Percentiles rank a stretch among this genome's conserved stretches.
phyloP scores from a whole-genome alignment of 371 early-diverging fungal species.

The Sporodiniella umbellata region DNA sequence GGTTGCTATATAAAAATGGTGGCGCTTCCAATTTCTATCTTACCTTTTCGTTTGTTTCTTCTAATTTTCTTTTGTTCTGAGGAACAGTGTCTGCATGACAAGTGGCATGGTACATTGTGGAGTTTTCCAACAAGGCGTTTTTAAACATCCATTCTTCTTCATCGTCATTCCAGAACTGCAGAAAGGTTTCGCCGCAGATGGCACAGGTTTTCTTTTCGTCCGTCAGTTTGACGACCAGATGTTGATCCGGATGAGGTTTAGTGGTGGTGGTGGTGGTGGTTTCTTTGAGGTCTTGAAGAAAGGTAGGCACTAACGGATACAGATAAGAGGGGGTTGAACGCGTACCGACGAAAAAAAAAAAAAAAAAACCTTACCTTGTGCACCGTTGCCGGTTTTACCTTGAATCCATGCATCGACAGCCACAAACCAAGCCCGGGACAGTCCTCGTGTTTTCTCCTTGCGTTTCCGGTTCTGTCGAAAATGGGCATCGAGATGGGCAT shows the following conservation, averaged over 20 bases:
- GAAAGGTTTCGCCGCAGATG: conserved; percentile 86
- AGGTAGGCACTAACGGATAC: conserved; percentile 39
- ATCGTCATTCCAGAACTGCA: conserved; percentile 83
- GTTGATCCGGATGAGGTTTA: conserved; percentile 22
- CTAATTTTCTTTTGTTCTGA: conserved; percentile 10
- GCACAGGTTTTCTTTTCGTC: conserved; percentile 63
- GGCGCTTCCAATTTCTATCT: too few relatives aligned
- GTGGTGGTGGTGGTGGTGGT: too few relatives aligned
- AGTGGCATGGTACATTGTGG: conserved; percentile 67
- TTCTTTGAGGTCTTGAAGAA: conserved; percentile 43
- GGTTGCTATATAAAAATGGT: too few relatives aligned
- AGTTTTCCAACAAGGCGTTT: conserved; percentile 71
- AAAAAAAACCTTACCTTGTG: conserved; percentile 31
- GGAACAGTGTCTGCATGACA: conserved; percentile 58
- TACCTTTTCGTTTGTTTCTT: conserved; percentile 4
- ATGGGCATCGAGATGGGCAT: conserved; percentile 90
- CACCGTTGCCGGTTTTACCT: conserved; percentile 46
- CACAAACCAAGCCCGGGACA: conserved; percentile 87
- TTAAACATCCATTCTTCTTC: conserved; percentile 90
- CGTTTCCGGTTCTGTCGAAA: conserved; percentile 86
- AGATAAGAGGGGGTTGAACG: too few relatives aligned
- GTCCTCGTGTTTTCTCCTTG: conserved; percentile 73
- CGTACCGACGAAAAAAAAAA: not conserved
- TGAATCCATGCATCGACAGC: conserved; percentile 60
- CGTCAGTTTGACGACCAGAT: conserved; percentile 51